Evolutionary conservation across 352 stramenopile species (phyloP).

Genomic region (Pythium plurisporium): DNA sequence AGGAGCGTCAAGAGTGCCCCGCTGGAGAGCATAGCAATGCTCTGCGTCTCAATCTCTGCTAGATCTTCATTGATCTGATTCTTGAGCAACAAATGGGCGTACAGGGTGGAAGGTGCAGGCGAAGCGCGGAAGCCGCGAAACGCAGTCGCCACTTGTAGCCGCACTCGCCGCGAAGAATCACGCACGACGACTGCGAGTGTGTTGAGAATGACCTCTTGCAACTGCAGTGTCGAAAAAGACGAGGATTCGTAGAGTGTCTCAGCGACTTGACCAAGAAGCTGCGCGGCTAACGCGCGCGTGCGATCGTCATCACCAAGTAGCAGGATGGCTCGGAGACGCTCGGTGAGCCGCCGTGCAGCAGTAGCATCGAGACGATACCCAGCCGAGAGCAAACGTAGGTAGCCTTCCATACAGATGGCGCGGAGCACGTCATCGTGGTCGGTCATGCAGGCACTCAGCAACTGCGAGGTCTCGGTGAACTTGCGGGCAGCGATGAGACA

Average conservation of each 20-base stretch:
- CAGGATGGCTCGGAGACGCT: slow-evolving; percentile 29
- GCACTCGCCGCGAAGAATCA: slow-evolving; percentile 30
- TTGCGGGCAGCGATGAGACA: slow-evolving; percentile 45
- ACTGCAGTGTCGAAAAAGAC: not conserved
- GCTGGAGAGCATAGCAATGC: slow-evolving; percentile 55
- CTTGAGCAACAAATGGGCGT: slow-evolving; percentile 50
- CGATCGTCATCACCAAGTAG: not conserved
- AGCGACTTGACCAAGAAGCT: slow-evolving; percentile 3
- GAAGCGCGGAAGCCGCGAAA: slow-evolving; percentile 20
- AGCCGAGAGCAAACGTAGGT: slow-evolving; percentile 43
- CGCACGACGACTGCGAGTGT: slow-evolving; percentile 1
- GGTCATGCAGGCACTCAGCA: slow-evolving; percentile 44
- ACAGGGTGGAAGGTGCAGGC: slow-evolving; percentile 6
- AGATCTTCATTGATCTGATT: slow-evolving; percentile 46
- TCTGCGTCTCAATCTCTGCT: slow-evolving; percentile 34
- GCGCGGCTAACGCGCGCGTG: not conserved
- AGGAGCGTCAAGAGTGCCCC: slow-evolving; percentile 54
- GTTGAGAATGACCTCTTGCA: slow-evolving; percentile 2
- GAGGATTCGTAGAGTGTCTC: not conserved
- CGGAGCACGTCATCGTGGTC: slow-evolving; percentile 61
- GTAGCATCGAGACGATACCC: slow-evolving; percentile 20
- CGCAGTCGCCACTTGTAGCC: slow-evolving; percentile 34
- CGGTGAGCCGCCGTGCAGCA: slow-evolving; percentile 24
- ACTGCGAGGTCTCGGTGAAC: slow-evolving; percentile 32
- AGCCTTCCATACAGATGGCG: slow-evolving; percentile 46